Conservation (phyloP, 306 rosid genomes). For the Potentilla sterilis region DNA sequence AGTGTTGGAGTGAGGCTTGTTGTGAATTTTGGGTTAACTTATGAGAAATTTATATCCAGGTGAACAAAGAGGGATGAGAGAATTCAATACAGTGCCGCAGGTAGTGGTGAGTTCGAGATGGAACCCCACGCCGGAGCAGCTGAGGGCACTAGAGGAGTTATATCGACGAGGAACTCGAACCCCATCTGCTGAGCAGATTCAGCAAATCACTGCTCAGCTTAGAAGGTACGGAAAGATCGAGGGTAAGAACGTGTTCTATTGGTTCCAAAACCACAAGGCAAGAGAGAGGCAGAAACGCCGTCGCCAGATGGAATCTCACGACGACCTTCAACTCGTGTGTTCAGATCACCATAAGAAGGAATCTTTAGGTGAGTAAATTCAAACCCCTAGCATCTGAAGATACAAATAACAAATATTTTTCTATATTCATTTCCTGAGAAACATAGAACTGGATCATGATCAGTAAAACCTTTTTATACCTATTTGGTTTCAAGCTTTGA, state of each 20-base stretch:
- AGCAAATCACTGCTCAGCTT: conserved; percentile 83
- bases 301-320: conserved; percentile 74
- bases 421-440: neutral
- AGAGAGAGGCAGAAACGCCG: conserved; percentile 97
- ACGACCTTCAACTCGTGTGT: conserved; percentile 30
- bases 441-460: too few relatives aligned
- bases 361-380: conserved; percentile 40
- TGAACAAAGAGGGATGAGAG: conserved; percentile 58
- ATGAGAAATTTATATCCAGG: neutral
- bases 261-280: conserved; percentile 97
- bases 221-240: conserved; percentile 80
- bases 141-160: conserved; percentile 75
- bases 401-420: neutral
- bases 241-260: conserved; percentile 94
- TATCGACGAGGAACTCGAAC: conserved; percentile 84
- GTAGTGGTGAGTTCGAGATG: conserved; percentile 88
- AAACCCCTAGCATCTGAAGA: neutral
- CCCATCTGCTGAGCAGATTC: conserved; percentile 93
- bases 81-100: conserved; percentile 39
- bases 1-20: neutral
- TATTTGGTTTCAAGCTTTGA: neutral
- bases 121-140: conserved; percentile 93
- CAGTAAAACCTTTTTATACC: neutral
- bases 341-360: conserved; percentile 36
- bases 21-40: neutral